Conservation (phyloP, 1,284 basidiomycete genomes). For the Xerocomus minutiporus region DNA sequence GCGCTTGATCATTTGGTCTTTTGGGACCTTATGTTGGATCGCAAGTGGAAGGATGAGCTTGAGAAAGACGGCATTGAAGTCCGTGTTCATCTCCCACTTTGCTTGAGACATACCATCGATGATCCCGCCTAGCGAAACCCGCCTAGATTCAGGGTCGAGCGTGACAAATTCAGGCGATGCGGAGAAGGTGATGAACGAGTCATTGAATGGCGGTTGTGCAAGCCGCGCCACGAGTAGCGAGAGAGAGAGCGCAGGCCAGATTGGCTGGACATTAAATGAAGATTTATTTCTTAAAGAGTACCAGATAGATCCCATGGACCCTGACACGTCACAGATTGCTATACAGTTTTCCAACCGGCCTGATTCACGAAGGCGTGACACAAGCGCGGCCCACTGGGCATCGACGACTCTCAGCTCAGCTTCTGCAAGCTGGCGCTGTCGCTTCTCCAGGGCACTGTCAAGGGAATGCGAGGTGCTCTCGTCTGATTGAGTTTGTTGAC, state of each 20-base stretch:
- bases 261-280: constrained; percentile 36
- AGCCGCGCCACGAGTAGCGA: constrained; percentile 62
- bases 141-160: constrained; percentile 39
- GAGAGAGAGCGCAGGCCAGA: constrained; percentile 58
- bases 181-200: constrained; percentile 68
- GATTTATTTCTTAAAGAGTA: neutral
- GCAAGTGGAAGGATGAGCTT: constrained; percentile 58
- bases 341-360: constrained; percentile 57
- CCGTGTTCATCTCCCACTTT: constrained; percentile 56
- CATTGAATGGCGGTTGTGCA: constrained; percentile 58
- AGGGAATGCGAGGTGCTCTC: neutral
- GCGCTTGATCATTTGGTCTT: constrained; percentile 69
- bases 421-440: constrained; percentile 30
- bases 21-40: constrained; percentile 47
- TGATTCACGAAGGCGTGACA: constrained; percentile 48
- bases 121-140: constrained; percentile 33
- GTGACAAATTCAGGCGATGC: constrained; percentile 43
- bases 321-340: constrained; percentile 72
- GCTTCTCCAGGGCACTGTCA: constrained; percentile 19
- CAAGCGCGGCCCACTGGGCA: constrained; percentile 61
- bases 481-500: accelerated
- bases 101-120: constrained; percentile 37
- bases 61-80: constrained; percentile 57
- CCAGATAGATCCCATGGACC: constrained; percentile 55
- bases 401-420: constrained; percentile 45